Evolutionary conservation across 805 yeast species (phyloP), one percentile per base, ranked within the genome.

Genomic region (Zygoascus bituminiphila): DNA sequence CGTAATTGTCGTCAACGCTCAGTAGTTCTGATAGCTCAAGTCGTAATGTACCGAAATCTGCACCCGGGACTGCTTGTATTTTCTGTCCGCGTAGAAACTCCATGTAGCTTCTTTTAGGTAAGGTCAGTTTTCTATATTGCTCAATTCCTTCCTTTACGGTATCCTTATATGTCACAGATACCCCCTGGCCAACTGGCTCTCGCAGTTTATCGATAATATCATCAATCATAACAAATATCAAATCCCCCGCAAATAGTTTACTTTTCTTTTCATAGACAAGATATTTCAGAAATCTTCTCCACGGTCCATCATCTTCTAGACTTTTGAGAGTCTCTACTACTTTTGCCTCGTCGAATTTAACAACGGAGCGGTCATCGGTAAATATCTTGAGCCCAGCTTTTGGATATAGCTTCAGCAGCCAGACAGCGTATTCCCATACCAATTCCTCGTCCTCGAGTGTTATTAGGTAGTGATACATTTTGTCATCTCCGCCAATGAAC

Each of bases 401-500:
- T 0, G 69, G 58, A 22, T 58, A 57, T n/a, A 57, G 40, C 40
- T 56, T 47, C 23, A 58, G 55, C 12, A 68, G 55, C 66, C 72
- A 63, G 25, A 63, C 41, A 0, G 69, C 69, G 35, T 63, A 58
- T 12, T 59, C 61, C 70, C 69, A 66, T n/a, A 66, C 67, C n/a
- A 66, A 46, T 6, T 57, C 59, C 36, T 49, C 46, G 37, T 67
- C 62, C 7, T 46, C 48, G 39, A 63, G 52, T 1, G 44, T 31
- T 9, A 58, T 36, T 5, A 63, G 55, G 42, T 55, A 49, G 14
- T 57, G 62, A 19, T 54, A 51, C 52, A 66, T 55, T 36, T 55
- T 56, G 22, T 51, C 53, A 14, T 58, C 55, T 5, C 64, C 67
- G 15, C 59, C 54, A 2, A 44, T 31, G 38, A 57, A 53, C 46